Evolutionary conservation across 2,329 filamentous ascomycete genomes (phyloP), one percentile per base, ranked within the genome.

Genomic region (Aspergillus sp.): DNA sequence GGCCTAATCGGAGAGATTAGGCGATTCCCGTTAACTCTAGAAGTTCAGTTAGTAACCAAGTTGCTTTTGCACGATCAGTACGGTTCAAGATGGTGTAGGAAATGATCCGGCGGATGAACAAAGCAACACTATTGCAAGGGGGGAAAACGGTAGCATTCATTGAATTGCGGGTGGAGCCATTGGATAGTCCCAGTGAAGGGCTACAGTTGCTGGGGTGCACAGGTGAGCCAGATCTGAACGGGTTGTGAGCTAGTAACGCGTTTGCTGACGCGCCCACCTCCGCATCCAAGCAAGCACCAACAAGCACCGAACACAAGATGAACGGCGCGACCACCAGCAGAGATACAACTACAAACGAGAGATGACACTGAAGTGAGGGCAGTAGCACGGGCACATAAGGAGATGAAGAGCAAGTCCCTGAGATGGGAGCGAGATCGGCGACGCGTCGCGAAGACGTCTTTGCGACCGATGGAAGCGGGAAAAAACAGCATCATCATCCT

Each of bases 361-460:
- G 8, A 25, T 12, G 49, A 28, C 36, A 10, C 52, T 8, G 45
- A 21, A 10, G 23, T 17, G 23, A 36, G 19, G 28, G 43, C 36
- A 36, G 9, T 8, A 21, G 2, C 17, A 30, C 28, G 43, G 19
- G 7, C 8, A 36, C 28, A 48, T 13, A 23, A 10, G n/a, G 30
- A 39, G 13, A 50, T 47, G 32, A 39, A 23, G 38, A 19, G 38
- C 25, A n/a, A 17, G 8, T 19, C 30, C 15, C 17, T n/a, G 41
- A 32, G 43, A 36, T 17, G 28, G 38, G 19, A 57, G 19, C 17
- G 21, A 60, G 58, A 69, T 66, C 57, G 65, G 47, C 67, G 57
- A 69, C 72, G 70, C 70, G 70, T 73, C 68, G 67, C 68, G 66
- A 60, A 55, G 62, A n/a, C 47, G n/a, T 59, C 43, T 56, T 63